Base-by-base conservation (phyloP, 176 grass and related monocot species). In the Miscanthus lutarioriparius region DNA sequence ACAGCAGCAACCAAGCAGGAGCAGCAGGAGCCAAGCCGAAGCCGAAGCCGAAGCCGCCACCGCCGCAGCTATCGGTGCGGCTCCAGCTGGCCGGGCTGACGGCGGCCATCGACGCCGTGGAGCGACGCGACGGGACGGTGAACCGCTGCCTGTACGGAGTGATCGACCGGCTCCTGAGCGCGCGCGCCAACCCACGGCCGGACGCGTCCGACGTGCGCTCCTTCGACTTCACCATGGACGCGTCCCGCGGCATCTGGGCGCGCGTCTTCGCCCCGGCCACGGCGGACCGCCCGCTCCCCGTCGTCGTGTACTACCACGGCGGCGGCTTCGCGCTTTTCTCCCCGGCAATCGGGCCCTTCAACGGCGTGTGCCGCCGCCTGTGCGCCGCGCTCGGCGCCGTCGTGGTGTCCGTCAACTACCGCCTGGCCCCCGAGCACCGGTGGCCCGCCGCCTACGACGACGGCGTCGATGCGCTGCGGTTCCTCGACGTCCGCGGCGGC, bases 281-380 rank as follows among this genome's bases (percentile, higher is more conserved):
- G 9, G 38, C 14, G 36, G 44, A 6, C 58, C 26, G 26, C 6
- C 44, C 16, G 69, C 77, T 90, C 3, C 91, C 85, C 4, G 64
- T 92, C 30, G 23, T 94, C 74, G 85, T 97, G 0, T 94, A 86
- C 89, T 97, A 87, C 82, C 94, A 97, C 71, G 89, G 87, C 39
- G 94, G 94, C n/a, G 94, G 89, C 9, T 97, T 97, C 74, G 86
- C 73, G 49, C 91, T 92, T 71, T 89, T 92, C 75, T 92, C 94
- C 47, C 59, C 91, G 8, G 89, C 75, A 20, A 82, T 86, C 39
- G 70, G 54, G 1, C 37, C 82, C 20, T 97, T 88, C 80, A 86
- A 97, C 74, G 64, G 35, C 28, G 72, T 94, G 14, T 97, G 91
- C 75, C 87, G 91, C 36, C 87, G 68, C 40, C 49, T 93, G 77